phyloP scores from a whole-genome alignment of 2,329 filamentous ascomycete species.

The Phoma sp. region DNA sequence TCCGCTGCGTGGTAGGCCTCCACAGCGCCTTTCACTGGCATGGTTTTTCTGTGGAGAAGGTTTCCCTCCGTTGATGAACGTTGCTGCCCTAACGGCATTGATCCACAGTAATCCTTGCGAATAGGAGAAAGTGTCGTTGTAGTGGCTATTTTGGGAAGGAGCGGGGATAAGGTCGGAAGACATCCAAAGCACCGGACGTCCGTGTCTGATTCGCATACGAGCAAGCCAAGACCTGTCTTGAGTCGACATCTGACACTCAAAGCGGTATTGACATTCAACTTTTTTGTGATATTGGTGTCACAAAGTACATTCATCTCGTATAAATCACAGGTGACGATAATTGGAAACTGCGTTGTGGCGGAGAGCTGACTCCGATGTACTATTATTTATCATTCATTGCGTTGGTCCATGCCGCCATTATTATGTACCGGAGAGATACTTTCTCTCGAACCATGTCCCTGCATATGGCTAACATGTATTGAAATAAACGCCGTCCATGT shows the following conservation, averaged over 20 bases:
- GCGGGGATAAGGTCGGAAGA: neutral
- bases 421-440: conserved; percentile 8
- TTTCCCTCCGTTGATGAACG: conserved; percentile 8
- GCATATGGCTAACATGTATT: conserved; percentile 7
- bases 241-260: neutral
- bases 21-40: conserved; percentile 1
- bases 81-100: conserved; percentile 4
- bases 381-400: conserved; percentile 14
- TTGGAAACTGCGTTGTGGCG: neutral
- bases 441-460: conserved; percentile 6
- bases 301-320: neutral
- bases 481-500: conserved; percentile 12
- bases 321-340: neutral
- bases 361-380: conserved; percentile 1
- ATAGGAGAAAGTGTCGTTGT: neutral
- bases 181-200: neutral
- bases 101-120: conserved; percentile 1
- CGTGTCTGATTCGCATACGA: conserved; percentile 6
- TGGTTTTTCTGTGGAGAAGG: conserved; percentile 5
- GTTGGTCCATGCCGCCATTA: conserved; percentile 3
- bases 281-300: neutral
- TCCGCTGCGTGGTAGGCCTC: neutral
- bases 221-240: neutral
- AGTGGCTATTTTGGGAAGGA: conserved; percentile 13
- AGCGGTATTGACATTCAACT: neutral